These are phyloP conservation scores for Tulasnella sp. DNA, from an alignment of 768 basidiomycete genomes.

Conservation along the genomic window DNA sequence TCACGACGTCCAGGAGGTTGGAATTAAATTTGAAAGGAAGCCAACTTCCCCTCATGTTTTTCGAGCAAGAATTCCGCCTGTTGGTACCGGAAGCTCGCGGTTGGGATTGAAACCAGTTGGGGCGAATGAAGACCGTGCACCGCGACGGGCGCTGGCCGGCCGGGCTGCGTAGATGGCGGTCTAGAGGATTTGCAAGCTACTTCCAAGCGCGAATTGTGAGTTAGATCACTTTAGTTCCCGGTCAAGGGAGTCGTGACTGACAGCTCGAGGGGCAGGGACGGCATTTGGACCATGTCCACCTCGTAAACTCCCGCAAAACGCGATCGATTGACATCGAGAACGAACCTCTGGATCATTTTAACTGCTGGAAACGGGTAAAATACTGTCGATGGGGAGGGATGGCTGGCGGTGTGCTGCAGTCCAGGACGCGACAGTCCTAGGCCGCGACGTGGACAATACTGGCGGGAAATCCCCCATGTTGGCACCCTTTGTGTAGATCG, in stretches of 20 bases:
- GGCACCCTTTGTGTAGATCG: not conserved
- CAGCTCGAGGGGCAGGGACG: not conserved
- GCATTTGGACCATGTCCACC: not conserved
- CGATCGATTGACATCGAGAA: not conserved
- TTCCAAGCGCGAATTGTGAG: too few species aligned
- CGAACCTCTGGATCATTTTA: not conserved
- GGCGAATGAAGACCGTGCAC: too few species aligned
- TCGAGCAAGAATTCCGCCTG: too few species aligned
- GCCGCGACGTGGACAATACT: not conserved
- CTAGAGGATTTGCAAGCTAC: too few species aligned
- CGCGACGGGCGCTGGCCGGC: too few species aligned
- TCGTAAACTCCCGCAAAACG: not conserved
- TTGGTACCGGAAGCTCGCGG: too few species aligned
- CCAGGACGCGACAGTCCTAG: not conserved
- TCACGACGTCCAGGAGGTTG: too few species aligned
- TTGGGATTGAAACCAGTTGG: too few species aligned
- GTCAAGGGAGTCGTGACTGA: not conserved
- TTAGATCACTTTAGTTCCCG: too few species aligned
- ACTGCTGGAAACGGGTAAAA: not conserved
- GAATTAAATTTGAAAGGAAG: too few species aligned
- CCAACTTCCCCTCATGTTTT: too few species aligned
- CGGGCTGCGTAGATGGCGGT: too few species aligned
- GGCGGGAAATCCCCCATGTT: not conserved
- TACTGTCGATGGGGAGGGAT: not conserved
- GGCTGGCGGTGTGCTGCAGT: not conserved